A percentile compares a stretch with the other conserved stretches of the same genome.
These are phyloP conservation scores for Hanseniaspora hatyaiensis DNA, from an alignment of 805 yeast species.

Conservation along the genomic window DNA sequence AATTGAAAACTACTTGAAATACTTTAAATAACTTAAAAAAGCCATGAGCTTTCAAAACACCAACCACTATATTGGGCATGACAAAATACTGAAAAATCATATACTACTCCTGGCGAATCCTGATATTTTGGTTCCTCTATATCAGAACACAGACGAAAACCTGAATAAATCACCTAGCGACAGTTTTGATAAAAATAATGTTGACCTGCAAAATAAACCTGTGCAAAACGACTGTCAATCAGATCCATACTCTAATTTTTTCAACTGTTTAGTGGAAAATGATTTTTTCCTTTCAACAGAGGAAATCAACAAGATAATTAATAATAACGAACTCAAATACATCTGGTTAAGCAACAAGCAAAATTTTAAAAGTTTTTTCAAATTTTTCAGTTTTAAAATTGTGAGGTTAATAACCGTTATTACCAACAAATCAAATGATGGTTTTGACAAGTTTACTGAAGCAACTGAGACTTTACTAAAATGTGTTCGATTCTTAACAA, in stretches of 20 bases:
- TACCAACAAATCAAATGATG: constrained; percentile 6
- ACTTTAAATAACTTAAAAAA: background rate
- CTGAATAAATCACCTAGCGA: background rate
- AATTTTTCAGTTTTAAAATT: constrained; percentile 31
- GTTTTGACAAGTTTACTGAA: constrained; percentile 4
- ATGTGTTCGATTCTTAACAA: constrained; percentile 53
- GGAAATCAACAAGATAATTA: constrained; percentile 48
- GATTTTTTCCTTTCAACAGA: constrained; percentile 34
- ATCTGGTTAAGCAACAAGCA: constrained; percentile 47
- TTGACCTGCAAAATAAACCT: background rate
- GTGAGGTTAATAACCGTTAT: constrained; percentile 23
- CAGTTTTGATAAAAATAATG: background rate
- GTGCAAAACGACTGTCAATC: background rate
- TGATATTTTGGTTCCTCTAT: constrained; percentile 18
- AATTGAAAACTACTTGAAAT: background rate
- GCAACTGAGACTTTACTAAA: constrained; percentile 38
- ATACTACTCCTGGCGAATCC: constrained; percentile 47
- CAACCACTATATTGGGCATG: background rate
- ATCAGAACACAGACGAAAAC: constrained; percentile 14
- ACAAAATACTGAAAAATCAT: constrained; percentile 42
- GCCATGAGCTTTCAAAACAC: background rate
- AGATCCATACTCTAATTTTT: constrained; percentile 18
- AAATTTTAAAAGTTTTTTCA: constrained; percentile 46
- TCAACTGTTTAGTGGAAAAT: constrained; percentile 15
- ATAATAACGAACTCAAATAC: constrained; percentile 45